Evolutionary conservation across 2,329 filamentous ascomycete genomes (phyloP), one percentile per base, ranked within the genome.

Genomic region (Cladorrhinum sp.): DNA sequence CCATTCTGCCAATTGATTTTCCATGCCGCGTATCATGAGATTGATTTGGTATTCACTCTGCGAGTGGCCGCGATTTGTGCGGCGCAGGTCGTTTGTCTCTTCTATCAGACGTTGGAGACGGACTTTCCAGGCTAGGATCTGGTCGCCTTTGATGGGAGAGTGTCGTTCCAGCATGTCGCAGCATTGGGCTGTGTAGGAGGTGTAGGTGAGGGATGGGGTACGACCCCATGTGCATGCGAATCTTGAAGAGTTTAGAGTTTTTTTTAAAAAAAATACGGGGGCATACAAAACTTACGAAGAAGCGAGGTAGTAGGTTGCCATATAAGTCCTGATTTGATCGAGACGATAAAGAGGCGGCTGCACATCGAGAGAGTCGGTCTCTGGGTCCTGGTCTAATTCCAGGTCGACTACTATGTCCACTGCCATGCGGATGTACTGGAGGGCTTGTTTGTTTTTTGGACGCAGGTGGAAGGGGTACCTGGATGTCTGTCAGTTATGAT

Each of bases 391-490:
- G 23, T 81, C 77, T 1, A 84, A 68, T 5, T 81, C 80, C 0
- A 84, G 73, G 58, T 84, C 81, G 8, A 72, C 73, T 7, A 80
- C 67, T 8, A 84, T 74, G 58, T 84, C 82, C 16, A 76, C 73
- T 0, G 77, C 76, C 80, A 84, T 84, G 23, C 78, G 76, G 4
- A 81, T 66, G 64, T 84, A 84, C 58, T 83, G 81, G 4, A 75
- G 72, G 0, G 76, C 72, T 41, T 82, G 79, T 62, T 72, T 80
- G 62, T 78, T 81, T 60, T 76, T 82, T 1, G 81, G 81, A 0
- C 81, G 73, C 13, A 84, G 71, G 61, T 84, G 81, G 38, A 81
- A 82, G 0, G 81, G 82, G 54, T 83, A 83, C 81, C 81, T 83
- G 55, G 22, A 36, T 36, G 32, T 36, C n/a, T 29, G 32, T 36